Conservation (phyloP, 2,329 filamentous ascomycete genomes). For the Talaromyces albobiverticillius region DNA sequence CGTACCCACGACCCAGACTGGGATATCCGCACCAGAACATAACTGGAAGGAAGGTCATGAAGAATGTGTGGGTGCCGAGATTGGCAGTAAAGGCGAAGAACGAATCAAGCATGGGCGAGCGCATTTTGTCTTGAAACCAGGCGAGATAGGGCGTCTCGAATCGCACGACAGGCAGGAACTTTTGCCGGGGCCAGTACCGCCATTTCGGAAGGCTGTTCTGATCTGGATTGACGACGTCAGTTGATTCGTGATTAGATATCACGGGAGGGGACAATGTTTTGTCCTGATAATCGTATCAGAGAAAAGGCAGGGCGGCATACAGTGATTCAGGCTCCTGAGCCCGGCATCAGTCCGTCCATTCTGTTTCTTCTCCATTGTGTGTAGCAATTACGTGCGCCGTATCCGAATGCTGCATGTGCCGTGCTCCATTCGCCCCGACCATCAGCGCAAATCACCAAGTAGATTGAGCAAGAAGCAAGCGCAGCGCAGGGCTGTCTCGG, state of each 20-base stretch:
- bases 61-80: conserved; percentile 95
- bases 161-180: conserved; percentile 78
- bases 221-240: conserved; percentile 54
- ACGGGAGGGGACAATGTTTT: too few relatives aligned
- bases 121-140: conserved; percentile 73
- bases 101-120: conserved; percentile 81
- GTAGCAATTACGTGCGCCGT: conserved; percentile 11
- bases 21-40: conserved; percentile 95
- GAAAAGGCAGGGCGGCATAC: too few relatives aligned
- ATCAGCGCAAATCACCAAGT: conserved; percentile 2
- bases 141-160: conserved; percentile 96
- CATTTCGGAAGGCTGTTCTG: conserved; percentile 78
- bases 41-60: conserved; percentile 92
- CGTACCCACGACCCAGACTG: conserved; percentile 80
- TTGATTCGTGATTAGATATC: neutral
- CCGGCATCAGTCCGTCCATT: conserved; percentile 43
- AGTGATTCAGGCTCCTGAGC: conserved; percentile 75
- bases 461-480: neutral
- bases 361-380: conserved; percentile 36
- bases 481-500: too few relatives aligned
- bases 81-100: conserved; percentile 98
- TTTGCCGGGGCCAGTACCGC: conserved; percentile 82
- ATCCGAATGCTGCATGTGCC: conserved; percentile 4
- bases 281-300: too few relatives aligned
- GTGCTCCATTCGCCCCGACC: conserved; percentile 15